Evolutionary conservation across 1,139 yeast genomes (phyloP).

Genomic region (Zygosaccharomyces sapae): DNA sequence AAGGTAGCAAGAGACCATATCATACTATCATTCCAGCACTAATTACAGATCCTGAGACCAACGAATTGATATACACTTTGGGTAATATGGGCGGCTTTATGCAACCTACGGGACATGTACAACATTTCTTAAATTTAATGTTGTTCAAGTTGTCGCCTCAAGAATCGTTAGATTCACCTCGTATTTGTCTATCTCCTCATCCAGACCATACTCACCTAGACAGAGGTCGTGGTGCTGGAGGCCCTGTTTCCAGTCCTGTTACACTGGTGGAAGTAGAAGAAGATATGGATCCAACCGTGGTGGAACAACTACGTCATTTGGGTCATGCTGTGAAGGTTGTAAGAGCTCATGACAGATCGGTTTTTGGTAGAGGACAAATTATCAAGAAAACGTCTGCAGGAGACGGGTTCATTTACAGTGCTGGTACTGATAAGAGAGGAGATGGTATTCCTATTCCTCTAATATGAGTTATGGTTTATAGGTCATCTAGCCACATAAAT

Average conservation of each 20-base stretch:
- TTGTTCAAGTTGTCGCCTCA: conserved; percentile 68
- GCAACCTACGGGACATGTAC: conserved; percentile 84
- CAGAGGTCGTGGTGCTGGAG: conserved; percentile 58
- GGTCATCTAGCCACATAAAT: not conserved
- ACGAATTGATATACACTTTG: conserved; percentile 58
- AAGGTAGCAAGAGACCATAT: conserved; percentile 70
- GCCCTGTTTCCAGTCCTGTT: conserved; percentile 58
- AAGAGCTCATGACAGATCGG: conserved; percentile 44
- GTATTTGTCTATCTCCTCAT: conserved; percentile 59
- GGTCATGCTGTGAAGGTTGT: conserved; percentile 57
- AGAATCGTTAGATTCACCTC: conserved; percentile 70
- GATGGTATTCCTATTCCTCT: conserved; percentile 74
- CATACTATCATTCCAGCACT: conserved; percentile 84
- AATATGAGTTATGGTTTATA: not conserved
- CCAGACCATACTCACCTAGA: conserved; percentile 44
- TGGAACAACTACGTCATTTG: conserved; percentile 43
- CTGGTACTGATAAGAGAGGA: conserved; percentile 75
- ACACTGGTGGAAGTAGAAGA: conserved; percentile 66
- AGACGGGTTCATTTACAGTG: conserved; percentile 49
- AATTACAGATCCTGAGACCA: conserved; percentile 46
- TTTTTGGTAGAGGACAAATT: conserved; percentile 73
- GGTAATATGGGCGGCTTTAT: conserved; percentile 90
- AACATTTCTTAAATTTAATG: conserved; percentile 63
- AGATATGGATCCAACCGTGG: conserved; percentile 48
- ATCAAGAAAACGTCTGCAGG: conserved; percentile 42